phyloP scores from a whole-genome alignment of 2,329 filamentous ascomycete genomes.

The Penicillium sp. region DNA sequence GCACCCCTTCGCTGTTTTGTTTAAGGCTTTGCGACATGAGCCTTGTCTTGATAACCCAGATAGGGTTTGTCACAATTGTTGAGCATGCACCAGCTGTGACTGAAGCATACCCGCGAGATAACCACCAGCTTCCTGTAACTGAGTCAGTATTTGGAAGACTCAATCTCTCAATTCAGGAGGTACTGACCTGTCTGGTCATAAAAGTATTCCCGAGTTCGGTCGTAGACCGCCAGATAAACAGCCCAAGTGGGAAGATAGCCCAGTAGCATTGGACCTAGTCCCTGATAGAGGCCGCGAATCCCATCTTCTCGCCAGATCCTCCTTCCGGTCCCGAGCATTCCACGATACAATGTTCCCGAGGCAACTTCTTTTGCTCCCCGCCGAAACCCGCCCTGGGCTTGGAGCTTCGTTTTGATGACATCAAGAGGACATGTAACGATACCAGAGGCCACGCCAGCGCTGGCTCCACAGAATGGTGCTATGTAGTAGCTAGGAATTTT shows the following conservation, averaged over 20 bases:
- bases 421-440: conserved; percentile 95
- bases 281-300: conserved; percentile 85
- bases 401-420: conserved; percentile 98
- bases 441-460: conserved; percentile 88
- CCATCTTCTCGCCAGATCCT: conserved; percentile 89
- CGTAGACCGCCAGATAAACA: conserved; percentile 96
- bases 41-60: conserved; percentile 98
- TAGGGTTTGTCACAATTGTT: conserved; percentile 92
- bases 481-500: conserved; percentile 59
- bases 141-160: conserved; percentile 5
- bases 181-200: conserved; percentile 63
- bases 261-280: conserved; percentile 88
- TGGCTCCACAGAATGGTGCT: conserved; percentile 81
- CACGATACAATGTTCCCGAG: conserved; percentile 69
- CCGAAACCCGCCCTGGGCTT: conserved; percentile 84
- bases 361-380: conserved; percentile 42
- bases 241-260: conserved; percentile 98
- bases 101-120: conserved; percentile 84
- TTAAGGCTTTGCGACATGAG: conserved; percentile 84
- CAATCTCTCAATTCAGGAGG: neutral
- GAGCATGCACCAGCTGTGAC: conserved; percentile 88
- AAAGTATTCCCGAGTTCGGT: conserved; percentile 76
- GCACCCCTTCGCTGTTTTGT: conserved; percentile 52
- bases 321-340: conserved; percentile 79
- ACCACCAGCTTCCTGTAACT: conserved; percentile 66